These are phyloP conservation scores for Geoglossum cookeanum DNA, from an alignment of 2,329 filamentous ascomycete genomes.

Conservation along the genomic window DNA sequence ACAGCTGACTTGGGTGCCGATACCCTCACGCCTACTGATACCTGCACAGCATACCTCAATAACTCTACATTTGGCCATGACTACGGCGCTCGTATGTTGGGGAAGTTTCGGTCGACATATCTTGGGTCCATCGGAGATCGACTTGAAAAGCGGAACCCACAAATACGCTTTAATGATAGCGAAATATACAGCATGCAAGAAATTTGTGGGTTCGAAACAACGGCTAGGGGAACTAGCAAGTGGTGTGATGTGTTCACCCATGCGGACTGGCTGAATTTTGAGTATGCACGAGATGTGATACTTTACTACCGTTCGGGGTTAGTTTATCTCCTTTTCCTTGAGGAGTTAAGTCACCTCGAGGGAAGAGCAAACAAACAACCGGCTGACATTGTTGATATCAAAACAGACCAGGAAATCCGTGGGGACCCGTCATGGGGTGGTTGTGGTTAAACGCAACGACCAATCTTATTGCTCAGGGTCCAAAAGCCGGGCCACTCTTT, in stretches of 20 bases:
- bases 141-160: slow-evolving; percentile 24
- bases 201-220: slow-evolving; percentile 39
- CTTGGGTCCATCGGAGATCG: slow-evolving; percentile 26
- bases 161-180: slow-evolving; percentile 23
- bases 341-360: neutral
- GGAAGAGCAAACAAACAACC: neutral
- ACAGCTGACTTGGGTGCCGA: slow-evolving; percentile 29
- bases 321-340: neutral
- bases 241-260: slow-evolving; percentile 38
- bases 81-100: slow-evolving; percentile 29
- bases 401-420: slow-evolving; percentile 31
- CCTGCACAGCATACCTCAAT: slow-evolving; percentile 22
- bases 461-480: slow-evolving; percentile 26
- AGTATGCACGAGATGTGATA: slow-evolving; percentile 37
- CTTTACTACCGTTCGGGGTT: slow-evolving; percentile 36
- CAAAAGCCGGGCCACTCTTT: slow-evolving; percentile 28
- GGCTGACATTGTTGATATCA: neutral
- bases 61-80: slow-evolving; percentile 27
- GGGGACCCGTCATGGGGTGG: slow-evolving; percentile 34
- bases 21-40: slow-evolving; percentile 35
- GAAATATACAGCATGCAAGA: slow-evolving; percentile 42
- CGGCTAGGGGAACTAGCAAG: slow-evolving; percentile 30
- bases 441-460: slow-evolving; percentile 38
- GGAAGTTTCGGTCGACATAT: slow-evolving; percentile 28
- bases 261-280: slow-evolving; percentile 34